phyloP scores from a whole-genome alignment of 1,139 yeast species.

The Meyerozyma smithsonii region DNA sequence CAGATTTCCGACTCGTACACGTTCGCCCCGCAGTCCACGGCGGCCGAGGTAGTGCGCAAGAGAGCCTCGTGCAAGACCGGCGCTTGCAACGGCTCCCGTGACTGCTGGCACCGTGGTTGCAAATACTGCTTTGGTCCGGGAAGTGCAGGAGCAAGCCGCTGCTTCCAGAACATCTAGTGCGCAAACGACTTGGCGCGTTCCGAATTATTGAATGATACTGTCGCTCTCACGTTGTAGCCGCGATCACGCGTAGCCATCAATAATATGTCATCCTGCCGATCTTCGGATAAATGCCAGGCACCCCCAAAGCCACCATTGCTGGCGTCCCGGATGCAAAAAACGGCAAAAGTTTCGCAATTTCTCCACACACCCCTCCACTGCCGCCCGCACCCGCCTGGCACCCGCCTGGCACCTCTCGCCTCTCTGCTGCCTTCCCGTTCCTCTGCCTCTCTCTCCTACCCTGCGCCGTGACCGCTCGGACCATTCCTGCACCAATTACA shows the following conservation, averaged over 20 bases:
- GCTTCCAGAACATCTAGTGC: background rate
- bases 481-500: background rate
- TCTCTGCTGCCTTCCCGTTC: background rate
- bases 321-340: too few relatives aligned
- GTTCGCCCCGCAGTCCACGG: background rate
- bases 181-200: too few relatives aligned
- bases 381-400: too few relatives aligned
- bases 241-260: too few relatives aligned
- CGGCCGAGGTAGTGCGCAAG: background rate
- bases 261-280: too few relatives aligned
- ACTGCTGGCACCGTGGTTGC: background rate
- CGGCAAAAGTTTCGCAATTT: too few relatives aligned
- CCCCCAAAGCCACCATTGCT: too few relatives aligned
- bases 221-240: too few relatives aligned
- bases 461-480: background rate
- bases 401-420: too few relatives aligned
- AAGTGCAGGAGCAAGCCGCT: background rate
- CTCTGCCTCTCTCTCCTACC: background rate
- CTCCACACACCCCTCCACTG: too few relatives aligned
- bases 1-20: background rate
- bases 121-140: background rate
- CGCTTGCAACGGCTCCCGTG: background rate
- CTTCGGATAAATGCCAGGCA: too few relatives aligned
- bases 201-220: too few relatives aligned
- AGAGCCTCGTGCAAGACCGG: background rate